Conservation (phyloP, 2,329 filamentous ascomycete genomes). For the Didymella pomorum region DNA sequence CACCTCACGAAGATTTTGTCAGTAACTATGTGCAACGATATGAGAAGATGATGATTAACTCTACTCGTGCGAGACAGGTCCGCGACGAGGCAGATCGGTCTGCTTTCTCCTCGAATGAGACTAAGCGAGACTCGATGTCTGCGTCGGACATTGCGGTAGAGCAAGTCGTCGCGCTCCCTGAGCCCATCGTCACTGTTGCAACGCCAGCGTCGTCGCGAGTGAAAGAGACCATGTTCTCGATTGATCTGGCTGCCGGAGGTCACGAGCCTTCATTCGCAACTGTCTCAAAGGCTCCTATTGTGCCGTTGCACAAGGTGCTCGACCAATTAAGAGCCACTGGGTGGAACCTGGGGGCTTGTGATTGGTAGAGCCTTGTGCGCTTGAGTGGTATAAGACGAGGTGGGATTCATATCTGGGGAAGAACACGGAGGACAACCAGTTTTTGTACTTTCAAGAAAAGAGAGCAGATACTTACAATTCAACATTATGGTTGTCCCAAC, state of each 20-base stretch:
- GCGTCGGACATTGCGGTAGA: not conserved
- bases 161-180: not conserved
- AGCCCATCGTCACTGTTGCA: not conserved
- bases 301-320: too few species aligned
- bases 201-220: not conserved
- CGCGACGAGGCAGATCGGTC: not conserved
- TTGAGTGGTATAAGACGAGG: too few species aligned
- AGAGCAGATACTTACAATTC: too few species aligned
- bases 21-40: slow-evolving; percentile 5
- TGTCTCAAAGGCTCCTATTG: not conserved
- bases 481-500: too few species aligned
- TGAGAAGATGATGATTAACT: not conserved
- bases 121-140: not conserved
- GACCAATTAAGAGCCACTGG: too few species aligned
- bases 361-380: too few species aligned
- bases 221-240: not conserved
- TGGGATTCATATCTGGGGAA: too few species aligned
- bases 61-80: not conserved
- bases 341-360: too few species aligned
- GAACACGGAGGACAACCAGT: too few species aligned
- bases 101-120: too few species aligned
- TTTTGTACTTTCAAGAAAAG: too few species aligned
- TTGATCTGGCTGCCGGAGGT: too few species aligned
- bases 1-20: slow-evolving; percentile 7
- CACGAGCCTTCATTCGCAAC: not conserved